These are phyloP conservation scores for Herpomyces periplanetae DNA, from an alignment of 2,329 filamentous ascomycete species.

Conservation along the genomic window DNA sequence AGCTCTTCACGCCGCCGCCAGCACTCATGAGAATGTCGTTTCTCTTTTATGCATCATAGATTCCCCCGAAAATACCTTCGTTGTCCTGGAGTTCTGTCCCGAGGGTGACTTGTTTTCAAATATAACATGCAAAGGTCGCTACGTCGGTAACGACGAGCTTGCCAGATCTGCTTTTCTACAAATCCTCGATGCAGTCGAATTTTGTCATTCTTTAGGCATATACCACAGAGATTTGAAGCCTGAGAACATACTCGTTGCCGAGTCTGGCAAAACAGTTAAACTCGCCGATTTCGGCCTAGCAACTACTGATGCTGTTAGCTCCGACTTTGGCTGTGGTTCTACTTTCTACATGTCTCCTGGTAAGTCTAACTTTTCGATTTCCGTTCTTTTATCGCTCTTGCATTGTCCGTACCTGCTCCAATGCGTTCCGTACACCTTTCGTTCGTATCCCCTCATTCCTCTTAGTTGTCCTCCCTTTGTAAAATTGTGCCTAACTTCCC, in stretches of 20 bases:
- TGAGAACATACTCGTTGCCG: conserved; percentile 77
- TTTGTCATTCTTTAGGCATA: conserved; percentile 68
- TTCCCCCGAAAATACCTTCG: conserved; percentile 62
- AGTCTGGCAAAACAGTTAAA: conserved; percentile 60
- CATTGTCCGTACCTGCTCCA: conserved; percentile 2
- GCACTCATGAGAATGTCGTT: conserved; percentile 63
- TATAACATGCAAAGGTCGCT: conserved; percentile 78
- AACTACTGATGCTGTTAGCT: conserved; percentile 39
- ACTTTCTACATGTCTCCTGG: conserved; percentile 99
- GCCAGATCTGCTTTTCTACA: conserved; percentile 66
- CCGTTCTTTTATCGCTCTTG: conserved; percentile 3
- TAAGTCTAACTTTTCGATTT: too few relatives aligned
- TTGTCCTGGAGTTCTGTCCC: conserved; percentile 81
- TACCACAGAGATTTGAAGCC: conserved; percentile 94
- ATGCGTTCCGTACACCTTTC: conserved; percentile 3
- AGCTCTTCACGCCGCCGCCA: conserved; percentile 53
- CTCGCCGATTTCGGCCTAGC: conserved; percentile 89
- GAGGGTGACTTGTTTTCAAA: conserved; percentile 90
- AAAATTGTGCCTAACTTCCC: conserved; percentile 6
- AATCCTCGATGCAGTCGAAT: conserved; percentile 75
- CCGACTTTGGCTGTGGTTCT: conserved; percentile 86
- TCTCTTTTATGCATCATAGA: conserved; percentile 79
- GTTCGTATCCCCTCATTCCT: conserved; percentile 2
- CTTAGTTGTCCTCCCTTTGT: conserved; percentile 2
- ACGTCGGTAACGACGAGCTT: conserved; percentile 61